A percentile compares a stretch with the other conserved stretches of the same genome.
Conservation (phyloP, 78 protist genomes). For the Dictyostelium purpureum region DNA sequence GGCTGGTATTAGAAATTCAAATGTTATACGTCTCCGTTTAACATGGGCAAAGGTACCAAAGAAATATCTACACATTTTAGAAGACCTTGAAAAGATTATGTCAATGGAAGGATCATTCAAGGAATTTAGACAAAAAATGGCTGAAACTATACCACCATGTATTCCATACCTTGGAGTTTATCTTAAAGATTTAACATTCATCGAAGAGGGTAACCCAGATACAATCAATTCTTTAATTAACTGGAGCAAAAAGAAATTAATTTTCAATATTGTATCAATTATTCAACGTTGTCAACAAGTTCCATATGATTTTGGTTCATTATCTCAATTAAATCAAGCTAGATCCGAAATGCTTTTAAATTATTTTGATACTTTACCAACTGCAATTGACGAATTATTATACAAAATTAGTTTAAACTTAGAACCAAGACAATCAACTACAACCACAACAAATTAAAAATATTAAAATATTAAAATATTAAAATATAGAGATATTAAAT, state of each 20-base stretch:
- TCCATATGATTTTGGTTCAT: constrained; percentile 61
- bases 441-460: not conserved
- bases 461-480: no score
- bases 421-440: constrained; percentile 37
- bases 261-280: constrained; percentile 55
- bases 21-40: constrained; percentile 60
- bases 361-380: constrained; percentile 54
- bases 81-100: constrained; percentile 76
- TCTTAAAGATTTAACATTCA: constrained; percentile 82
- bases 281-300: constrained; percentile 75
- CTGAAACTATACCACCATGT: constrained; percentile 78
- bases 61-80: constrained; percentile 22
- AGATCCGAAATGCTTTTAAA: constrained; percentile 22
- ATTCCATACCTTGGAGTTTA: constrained; percentile 81
- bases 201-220: constrained; percentile 86
- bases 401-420: constrained; percentile 61
- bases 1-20: constrained; percentile 66
- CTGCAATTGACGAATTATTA: constrained; percentile 56
- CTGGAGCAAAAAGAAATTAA: constrained; percentile 73
- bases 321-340: not conserved
- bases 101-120: constrained; percentile 82
- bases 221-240: constrained; percentile 73
- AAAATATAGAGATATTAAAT: no score
- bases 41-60: constrained; percentile 65
- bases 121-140: constrained; percentile 53